These are phyloP conservation scores for Pleoardoris graminearum DNA, from an alignment of 2,329 filamentous ascomycete genomes.

Conservation along the genomic window DNA sequence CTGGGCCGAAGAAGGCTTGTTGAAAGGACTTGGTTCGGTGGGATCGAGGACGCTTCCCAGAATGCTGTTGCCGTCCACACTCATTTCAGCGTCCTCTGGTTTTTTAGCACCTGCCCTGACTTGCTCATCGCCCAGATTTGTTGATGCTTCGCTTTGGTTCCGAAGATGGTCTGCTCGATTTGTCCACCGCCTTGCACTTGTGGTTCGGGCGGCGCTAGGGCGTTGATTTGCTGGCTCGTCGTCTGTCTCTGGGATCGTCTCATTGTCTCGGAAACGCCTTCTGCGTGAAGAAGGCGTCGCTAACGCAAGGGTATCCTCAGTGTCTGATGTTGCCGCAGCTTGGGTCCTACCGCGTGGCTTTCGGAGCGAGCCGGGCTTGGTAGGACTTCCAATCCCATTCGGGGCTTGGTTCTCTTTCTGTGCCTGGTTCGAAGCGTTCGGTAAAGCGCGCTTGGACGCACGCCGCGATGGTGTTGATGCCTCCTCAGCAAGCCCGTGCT, in stretches of 20 bases:
- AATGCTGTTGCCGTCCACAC: constrained; percentile 38
- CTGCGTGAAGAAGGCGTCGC: constrained; percentile 22
- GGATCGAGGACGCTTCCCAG: constrained; percentile 38
- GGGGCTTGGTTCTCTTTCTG: neutral
- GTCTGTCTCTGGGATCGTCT: constrained; percentile 23
- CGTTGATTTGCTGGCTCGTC: constrained; percentile 23
- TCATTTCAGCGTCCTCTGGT: constrained; percentile 27
- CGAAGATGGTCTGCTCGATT: constrained; percentile 35
- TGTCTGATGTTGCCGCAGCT: constrained; percentile 12
- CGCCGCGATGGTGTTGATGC: constrained; percentile 20
- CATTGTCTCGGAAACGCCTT: constrained; percentile 6
- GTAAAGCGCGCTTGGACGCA: constrained; percentile 5
- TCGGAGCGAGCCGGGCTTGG: constrained; percentile 14
- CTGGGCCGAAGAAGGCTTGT: constrained; percentile 33
- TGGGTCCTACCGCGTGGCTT: constrained; percentile 13
- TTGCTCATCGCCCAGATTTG: constrained; percentile 19
- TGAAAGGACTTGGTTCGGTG: constrained; percentile 43
- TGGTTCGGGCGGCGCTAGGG: constrained; percentile 19
- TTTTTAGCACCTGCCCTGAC: constrained; percentile 1
- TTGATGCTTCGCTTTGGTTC: constrained; percentile 22
- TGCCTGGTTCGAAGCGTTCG: constrained; percentile 15
- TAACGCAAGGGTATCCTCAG: constrained; percentile 13
- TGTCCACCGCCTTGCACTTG: constrained; percentile 25
- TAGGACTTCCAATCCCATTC: constrained; percentile 8
- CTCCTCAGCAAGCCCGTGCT: constrained; percentile 24